Evolutionary conservation across 2,329 filamentous ascomycete genomes (phyloP), one percentile per base, ranked within the genome.

Genomic region (Spiromastix sp.): DNA sequence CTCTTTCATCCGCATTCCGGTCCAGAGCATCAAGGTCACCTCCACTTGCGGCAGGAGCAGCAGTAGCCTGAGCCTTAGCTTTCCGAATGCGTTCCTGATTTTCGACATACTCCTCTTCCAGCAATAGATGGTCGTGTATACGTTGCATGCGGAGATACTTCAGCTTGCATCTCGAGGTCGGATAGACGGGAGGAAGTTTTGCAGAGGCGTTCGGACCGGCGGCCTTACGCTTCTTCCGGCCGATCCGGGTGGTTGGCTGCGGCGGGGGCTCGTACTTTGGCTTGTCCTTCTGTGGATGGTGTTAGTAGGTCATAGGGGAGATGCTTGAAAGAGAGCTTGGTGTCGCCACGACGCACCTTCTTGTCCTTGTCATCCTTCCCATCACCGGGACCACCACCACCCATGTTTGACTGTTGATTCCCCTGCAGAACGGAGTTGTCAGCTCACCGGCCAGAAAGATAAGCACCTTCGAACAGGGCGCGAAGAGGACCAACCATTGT

Each of bases 211-310:
- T 95, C 44, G 85, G 86, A 35, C 91, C 91, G 41, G 82, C 86
- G 32, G 78, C 76, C 79, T 85, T 95, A 74, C 87, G 89, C 83
- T 98, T 98, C 81, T 93, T 95, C 56, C 89, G 85, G 42, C 91
- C 91, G 59, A 98, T 81, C 60, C 91, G 85, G 48, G 91, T 96
- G 43, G 91, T 98, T 44, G 91, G 91, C 55, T 89, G 81, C 63
- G 91, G 91, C 49, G 91, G 91, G 46, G 91, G 91, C 66, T 98
- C 91, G 72, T 98, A 98, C 82, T 94, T 96, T 59, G 91, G 91
- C 80, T 98, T 98, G 45, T 98, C 89, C 75, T 98, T 96, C 89
- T 94, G 54, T 50, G 13, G 13, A 19, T 27, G 13, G 7, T n/a
- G n/a, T n/a, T n/a, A n/a, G n/a, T n/a, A n/a, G n/a, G n/a, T n/a